A percentile compares a stretch with the other conserved stretches of the same genome.
phyloP scores from a whole-genome alignment of 2,329 filamentous ascomycete species.

The Cucurbitaria berberidis region DNA sequence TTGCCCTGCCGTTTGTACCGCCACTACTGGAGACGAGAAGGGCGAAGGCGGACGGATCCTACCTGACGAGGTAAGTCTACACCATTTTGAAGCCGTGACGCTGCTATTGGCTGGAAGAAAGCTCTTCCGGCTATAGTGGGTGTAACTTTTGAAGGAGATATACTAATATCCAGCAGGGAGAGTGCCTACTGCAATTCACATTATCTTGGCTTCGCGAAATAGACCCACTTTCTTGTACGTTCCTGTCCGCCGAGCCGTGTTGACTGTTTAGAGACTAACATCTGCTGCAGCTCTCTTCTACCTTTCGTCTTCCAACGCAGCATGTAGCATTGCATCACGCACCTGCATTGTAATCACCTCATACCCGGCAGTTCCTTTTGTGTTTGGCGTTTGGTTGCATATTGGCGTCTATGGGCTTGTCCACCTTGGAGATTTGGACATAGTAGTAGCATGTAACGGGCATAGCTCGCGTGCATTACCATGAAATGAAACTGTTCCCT shows the following conservation, averaged over 20 bases:
- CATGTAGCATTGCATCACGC: background rate
- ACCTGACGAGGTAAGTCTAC: conserved; percentile 46
- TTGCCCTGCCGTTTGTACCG: conserved; percentile 50
- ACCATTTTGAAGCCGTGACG: background rate
- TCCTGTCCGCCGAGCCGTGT: background rate
- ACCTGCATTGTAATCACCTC: background rate
- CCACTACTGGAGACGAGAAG: conserved; percentile 47
- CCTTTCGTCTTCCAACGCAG: background rate
- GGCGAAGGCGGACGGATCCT: conserved; percentile 45
- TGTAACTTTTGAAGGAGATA: background rate
- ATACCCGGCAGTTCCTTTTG: background rate
- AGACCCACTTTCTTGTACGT: background rate
- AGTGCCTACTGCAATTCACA: conserved; percentile 37
- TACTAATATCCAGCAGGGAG: conserved; percentile 23
- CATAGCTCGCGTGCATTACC: background rate
- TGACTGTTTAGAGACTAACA: background rate
- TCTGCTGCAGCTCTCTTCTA: background rate
- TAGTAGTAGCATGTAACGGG: background rate
- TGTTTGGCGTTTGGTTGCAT: background rate
- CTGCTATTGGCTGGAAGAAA: conserved; percentile 4
- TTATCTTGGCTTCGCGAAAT: conserved; percentile 34
- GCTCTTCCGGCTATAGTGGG: background rate
- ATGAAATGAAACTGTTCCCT: background rate
- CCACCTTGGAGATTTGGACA: background rate
- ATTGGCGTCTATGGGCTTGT: background rate